Conservation (phyloP, 192 early-diverging fungal genomes). For the Gryganskiella cystojenkinii region DNA sequence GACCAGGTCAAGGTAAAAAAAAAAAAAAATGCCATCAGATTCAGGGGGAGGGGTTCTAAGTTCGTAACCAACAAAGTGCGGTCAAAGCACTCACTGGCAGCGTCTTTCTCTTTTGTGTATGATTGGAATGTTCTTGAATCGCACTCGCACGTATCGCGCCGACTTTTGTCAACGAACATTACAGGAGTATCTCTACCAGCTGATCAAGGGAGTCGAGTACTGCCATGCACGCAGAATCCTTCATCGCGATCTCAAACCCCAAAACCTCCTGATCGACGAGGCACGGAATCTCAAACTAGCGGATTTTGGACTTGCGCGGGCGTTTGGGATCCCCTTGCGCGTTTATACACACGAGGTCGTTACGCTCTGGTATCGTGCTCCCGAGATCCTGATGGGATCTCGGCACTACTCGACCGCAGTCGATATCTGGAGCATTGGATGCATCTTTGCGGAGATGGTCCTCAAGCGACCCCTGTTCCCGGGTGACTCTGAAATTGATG, state of each 20-base stretch:
- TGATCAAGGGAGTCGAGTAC: constrained; percentile 90
- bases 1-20: constrained; percentile 49
- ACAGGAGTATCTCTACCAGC: constrained; percentile 93
- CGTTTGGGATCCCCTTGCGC: constrained; percentile 93
- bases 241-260: constrained; percentile 98
- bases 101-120: no score
- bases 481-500: constrained; percentile 74
- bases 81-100: no score
- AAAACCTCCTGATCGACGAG: constrained; percentile 96
- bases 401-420: constrained; percentile 92
- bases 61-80: background rate
- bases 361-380: constrained; percentile 95
- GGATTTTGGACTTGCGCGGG: constrained; percentile 96
- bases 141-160: no score
- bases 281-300: constrained; percentile 91
- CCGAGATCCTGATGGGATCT: constrained; percentile 94
- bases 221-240: constrained; percentile 93
- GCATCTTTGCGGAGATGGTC: constrained; percentile 97
- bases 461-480: constrained; percentile 85
- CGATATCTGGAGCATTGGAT: constrained; percentile 98
- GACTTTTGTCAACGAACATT: no score
- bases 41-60: background rate
- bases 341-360: constrained; percentile 97
- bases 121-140: no score
- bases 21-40: background rate